phyloP scores from a whole-genome alignment of 371 early-diverging fungal genomes.

The Mucor plumbeus region DNA sequence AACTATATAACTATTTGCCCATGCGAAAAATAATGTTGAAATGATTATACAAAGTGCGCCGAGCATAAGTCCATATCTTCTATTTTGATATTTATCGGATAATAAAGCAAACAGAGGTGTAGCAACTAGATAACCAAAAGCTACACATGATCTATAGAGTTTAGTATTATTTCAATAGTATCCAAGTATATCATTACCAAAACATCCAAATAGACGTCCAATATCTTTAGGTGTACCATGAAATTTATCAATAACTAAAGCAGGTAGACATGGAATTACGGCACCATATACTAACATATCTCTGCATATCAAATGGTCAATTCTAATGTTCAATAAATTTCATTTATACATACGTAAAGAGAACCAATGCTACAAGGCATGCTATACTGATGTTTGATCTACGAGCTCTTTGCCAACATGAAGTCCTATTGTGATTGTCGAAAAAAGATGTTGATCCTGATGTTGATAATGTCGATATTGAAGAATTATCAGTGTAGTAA shows the following conservation, averaged over 20 bases:
- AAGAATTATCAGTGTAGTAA: background rate
- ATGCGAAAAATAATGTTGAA: conserved; percentile 64
- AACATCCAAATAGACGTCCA: conserved; percentile 75
- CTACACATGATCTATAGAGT: conserved; percentile 21
- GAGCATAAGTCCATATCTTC: conserved; percentile 69
- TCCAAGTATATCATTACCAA: conserved; percentile 43
- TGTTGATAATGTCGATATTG: background rate
- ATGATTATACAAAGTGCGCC: conserved; percentile 61
- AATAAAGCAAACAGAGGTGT: conserved; percentile 72
- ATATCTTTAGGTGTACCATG: conserved; percentile 58
- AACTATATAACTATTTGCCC: conserved; percentile 58
- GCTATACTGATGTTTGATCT: background rate
- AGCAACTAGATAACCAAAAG: conserved; percentile 68
- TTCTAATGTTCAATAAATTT: background rate
- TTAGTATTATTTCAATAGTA: background rate
- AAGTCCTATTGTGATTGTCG: background rate
- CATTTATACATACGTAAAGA: conserved; percentile 13
- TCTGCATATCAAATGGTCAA: background rate
- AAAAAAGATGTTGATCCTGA: background rate
- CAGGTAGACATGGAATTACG: conserved; percentile 77
- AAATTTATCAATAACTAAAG: conserved; percentile 58
- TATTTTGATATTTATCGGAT: conserved; percentile 64
- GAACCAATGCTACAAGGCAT: conserved; percentile 3
- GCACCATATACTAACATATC: conserved; percentile 74
- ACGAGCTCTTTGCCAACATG: background rate